A percentile compares a stretch with the other conserved stretches of the same genome.
Evolutionary conservation across 148 eudicot genomes (phyloP).

Genomic region (Silene conica): DNA sequence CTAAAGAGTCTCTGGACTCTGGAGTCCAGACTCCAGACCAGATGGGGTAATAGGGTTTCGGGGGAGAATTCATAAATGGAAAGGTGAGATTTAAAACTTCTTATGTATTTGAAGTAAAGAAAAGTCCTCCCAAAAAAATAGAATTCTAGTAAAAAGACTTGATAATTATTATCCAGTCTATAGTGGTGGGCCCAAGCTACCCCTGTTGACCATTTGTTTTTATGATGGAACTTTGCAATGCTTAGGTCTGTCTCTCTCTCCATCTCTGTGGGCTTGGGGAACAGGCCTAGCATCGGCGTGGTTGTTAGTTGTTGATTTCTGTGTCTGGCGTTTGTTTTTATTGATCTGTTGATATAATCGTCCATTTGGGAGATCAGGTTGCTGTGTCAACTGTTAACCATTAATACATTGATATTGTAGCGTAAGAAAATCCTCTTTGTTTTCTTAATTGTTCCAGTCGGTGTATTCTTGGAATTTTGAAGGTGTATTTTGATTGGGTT

Average conservation of each 20-base stretch:
- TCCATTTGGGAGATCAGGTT: not conserved
- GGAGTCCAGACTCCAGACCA: not conserved
- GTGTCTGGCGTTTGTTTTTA: not conserved
- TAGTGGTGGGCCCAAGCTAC: not conserved
- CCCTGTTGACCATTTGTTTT: not conserved
- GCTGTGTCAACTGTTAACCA: slow-evolving; percentile 2
- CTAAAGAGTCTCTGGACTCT: not conserved
- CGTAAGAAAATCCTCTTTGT: not conserved
- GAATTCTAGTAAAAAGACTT: not conserved
- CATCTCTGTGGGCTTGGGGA: not conserved
- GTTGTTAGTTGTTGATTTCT: not conserved
- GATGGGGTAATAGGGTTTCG: not conserved
- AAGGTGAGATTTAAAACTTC: not conserved
- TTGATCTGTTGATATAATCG: not conserved
- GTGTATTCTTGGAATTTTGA: not conserved
- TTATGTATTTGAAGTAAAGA: not conserved
- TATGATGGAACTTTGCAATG: not conserved
- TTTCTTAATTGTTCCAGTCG: not conserved
- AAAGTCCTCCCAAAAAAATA: not conserved
- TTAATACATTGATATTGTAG: not conserved
- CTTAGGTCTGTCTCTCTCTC: not conserved
- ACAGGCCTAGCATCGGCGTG: not conserved
- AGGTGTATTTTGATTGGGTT: slow-evolving; percentile 3
- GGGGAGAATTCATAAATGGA: not conserved
- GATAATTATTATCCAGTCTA: not conserved